A percentile compares a stretch with the other conserved stretches of the same genome.
These are phyloP conservation scores for Penicillium goetzii DNA, from an alignment of 495 filamentous ascomycete species.

Conservation along the genomic window DNA sequence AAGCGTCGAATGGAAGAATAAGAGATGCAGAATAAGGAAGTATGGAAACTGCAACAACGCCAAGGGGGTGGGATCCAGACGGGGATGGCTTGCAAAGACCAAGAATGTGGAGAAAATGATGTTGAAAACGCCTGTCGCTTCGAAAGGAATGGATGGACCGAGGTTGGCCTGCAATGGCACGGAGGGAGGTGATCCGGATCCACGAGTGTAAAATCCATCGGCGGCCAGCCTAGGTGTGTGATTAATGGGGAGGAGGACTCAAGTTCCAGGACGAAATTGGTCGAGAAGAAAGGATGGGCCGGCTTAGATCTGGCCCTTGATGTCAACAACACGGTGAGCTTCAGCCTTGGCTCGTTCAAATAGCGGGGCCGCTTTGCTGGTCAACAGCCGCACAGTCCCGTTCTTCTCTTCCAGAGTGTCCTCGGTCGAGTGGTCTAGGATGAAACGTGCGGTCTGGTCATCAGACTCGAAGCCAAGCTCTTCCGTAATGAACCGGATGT, in stretches of 20 bases:
- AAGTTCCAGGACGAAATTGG: not conserved
- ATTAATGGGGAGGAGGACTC: constrained; percentile 6
- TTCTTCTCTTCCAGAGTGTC: constrained; percentile 78
- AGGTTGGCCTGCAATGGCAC: constrained; percentile 1
- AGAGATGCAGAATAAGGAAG: constrained; percentile 11
- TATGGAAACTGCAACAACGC: constrained; percentile 15
- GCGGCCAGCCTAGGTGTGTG: constrained; percentile 11
- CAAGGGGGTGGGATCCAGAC: not conserved
- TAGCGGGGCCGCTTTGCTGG: constrained; percentile 66
- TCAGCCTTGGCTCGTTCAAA: constrained; percentile 73
- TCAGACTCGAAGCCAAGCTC: constrained; percentile 95
- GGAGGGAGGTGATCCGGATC: not conserved
- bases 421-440: constrained; percentile 74
- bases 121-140: constrained; percentile 24
- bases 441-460: constrained; percentile 84
- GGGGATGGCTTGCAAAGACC: not conserved
- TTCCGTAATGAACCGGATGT: constrained; percentile 88
- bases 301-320: constrained; percentile 91
- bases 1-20: constrained; percentile 17
- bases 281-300: not conserved
- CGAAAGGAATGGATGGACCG: not conserved
- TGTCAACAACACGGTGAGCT: constrained; percentile 86
- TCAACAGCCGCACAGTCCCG: constrained; percentile 72
- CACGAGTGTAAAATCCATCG: constrained; percentile 9
- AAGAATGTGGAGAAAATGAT: not conserved